Evolutionary conservation across 352 stramenopile genomes (phyloP).

Genomic region (Globisporangium orthogonon): DNA sequence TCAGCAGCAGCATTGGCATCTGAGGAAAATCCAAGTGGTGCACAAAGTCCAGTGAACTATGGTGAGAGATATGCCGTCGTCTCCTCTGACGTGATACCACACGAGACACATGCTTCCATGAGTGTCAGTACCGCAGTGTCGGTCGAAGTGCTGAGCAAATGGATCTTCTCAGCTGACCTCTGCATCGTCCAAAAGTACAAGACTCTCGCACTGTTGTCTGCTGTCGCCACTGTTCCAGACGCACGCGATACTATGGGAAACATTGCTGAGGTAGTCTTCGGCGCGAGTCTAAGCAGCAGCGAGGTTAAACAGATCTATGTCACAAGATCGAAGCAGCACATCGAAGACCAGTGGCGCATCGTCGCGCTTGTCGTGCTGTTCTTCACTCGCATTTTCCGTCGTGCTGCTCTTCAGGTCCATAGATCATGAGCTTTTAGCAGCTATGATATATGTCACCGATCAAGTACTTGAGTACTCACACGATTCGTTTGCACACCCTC

Average conservation of each 20-base stretch:
- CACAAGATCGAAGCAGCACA: constrained; percentile 14
- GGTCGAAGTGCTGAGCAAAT: constrained; percentile 2
- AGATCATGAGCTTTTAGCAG: neutral
- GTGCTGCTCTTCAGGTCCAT: constrained; percentile 17
- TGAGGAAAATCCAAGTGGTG: neutral
- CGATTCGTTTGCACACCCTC: neutral
- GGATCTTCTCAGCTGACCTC: constrained; percentile 19
- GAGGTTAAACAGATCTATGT: constrained; percentile 26
- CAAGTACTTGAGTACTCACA: neutral
- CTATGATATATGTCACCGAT: neutral
- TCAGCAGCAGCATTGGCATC: neutral
- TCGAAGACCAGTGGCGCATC: constrained; percentile 27
- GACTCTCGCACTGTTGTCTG: constrained; percentile 11
- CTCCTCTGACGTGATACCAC: neutral
- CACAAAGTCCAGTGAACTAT: neutral
- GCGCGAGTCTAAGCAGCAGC: constrained; percentile 23
- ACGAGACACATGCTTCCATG: neutral
- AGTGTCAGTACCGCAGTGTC: constrained; percentile 4
- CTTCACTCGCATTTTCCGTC: constrained; percentile 29
- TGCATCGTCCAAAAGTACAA: constrained; percentile 4
- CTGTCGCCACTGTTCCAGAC: constrained; percentile 19
- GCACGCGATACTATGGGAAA: constrained; percentile 23
- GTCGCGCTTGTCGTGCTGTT: constrained; percentile 27
- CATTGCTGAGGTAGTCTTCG: constrained; percentile 27
- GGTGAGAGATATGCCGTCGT: neutral